These are phyloP conservation scores for Penicillium sp. DNA, from an alignment of 2,329 filamentous ascomycete genomes.

Conservation along the genomic window DNA sequence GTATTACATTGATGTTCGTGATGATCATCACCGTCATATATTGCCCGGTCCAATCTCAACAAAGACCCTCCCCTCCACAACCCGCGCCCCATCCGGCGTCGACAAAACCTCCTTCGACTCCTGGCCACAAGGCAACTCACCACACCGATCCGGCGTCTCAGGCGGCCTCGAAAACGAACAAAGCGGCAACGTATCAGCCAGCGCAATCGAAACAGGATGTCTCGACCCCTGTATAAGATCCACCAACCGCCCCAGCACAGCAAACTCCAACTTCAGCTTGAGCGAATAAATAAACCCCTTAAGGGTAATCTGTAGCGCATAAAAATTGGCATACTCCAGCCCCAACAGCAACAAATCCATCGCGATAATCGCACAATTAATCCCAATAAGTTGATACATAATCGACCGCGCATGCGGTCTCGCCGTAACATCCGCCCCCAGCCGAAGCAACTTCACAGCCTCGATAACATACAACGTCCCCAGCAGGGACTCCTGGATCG, in stretches of 20 bases:
- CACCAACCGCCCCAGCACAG: conserved; percentile 54
- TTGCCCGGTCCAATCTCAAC: conserved; percentile 8
- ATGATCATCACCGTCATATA: conserved; percentile 1
- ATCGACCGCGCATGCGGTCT: conserved; percentile 34
- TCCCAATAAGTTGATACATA: conserved; percentile 49
- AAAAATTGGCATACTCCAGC: conserved; percentile 45
- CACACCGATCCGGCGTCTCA: conserved; percentile 11
- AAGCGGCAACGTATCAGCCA: conserved; percentile 29
- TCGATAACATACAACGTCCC: conserved; percentile 57
- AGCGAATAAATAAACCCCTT: conserved; percentile 45
- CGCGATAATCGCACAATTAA: conserved; percentile 51
- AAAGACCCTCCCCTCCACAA: conserved; percentile 16
- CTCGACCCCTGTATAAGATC: conserved; percentile 38
- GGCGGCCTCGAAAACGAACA: conserved; percentile 18
- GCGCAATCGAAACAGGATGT: conserved; percentile 23
- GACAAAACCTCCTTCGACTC: conserved; percentile 11
- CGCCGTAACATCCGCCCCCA: conserved; percentile 27
- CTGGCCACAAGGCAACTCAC: conserved; percentile 6
- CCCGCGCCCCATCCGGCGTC: not conserved
- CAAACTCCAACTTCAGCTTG: conserved; percentile 57
- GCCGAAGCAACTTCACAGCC: conserved; percentile 51
- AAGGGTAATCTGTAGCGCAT: conserved; percentile 43
- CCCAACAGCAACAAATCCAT: conserved; percentile 50
- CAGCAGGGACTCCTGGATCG: conserved; percentile 50
- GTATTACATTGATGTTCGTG: not conserved